Percentiles rank a stretch among this genome's conserved stretches.
phyloP scores from a whole-genome alignment of 805 yeast genomes.

The Yamadazyma philogaea region DNA sequence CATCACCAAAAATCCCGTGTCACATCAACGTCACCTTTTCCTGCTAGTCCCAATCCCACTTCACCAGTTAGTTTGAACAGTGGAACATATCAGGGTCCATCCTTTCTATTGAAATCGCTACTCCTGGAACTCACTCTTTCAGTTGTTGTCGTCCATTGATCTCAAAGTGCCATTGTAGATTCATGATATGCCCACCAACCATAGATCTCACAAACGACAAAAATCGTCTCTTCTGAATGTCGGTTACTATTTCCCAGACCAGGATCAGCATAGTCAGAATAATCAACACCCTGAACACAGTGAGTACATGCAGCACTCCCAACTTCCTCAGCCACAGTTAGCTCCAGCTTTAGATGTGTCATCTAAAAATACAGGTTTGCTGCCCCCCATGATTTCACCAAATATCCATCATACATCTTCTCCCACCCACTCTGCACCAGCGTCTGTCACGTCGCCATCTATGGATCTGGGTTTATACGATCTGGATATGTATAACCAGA shows the following conservation, averaged over 20 bases:
- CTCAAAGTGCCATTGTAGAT: conserved; percentile 8
- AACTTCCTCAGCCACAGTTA: background rate
- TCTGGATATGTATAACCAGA: conserved; percentile 12
- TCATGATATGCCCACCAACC: conserved; percentile 18
- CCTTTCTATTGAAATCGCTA: too few species aligned
- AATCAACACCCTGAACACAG: conserved; percentile 6
- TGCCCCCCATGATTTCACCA: background rate
- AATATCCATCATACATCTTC: conserved; percentile 2
- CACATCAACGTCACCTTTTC: background rate
- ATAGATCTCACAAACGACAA: conserved; percentile 35
- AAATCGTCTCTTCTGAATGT: conserved; percentile 32
- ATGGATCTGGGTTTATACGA: conserved; percentile 12
- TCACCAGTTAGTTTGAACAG: too few species aligned
- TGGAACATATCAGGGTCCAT: too few species aligned
- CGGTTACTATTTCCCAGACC: conserved; percentile 25
- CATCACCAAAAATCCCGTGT: background rate
- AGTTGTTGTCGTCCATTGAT: background rate
- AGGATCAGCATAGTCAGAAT: background rate
- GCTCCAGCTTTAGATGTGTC: conserved; percentile 5
- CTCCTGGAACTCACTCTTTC: background rate
- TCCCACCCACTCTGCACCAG: conserved; percentile 11
- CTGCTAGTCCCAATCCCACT: background rate
- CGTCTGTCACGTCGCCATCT: conserved; percentile 5
- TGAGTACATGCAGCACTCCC: conserved; percentile 1
- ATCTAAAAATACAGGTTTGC: conserved; percentile 3